Evolutionary conservation across 2,329 filamentous ascomycete species (phyloP).

Genomic region (Ilyonectria destructans): DNA sequence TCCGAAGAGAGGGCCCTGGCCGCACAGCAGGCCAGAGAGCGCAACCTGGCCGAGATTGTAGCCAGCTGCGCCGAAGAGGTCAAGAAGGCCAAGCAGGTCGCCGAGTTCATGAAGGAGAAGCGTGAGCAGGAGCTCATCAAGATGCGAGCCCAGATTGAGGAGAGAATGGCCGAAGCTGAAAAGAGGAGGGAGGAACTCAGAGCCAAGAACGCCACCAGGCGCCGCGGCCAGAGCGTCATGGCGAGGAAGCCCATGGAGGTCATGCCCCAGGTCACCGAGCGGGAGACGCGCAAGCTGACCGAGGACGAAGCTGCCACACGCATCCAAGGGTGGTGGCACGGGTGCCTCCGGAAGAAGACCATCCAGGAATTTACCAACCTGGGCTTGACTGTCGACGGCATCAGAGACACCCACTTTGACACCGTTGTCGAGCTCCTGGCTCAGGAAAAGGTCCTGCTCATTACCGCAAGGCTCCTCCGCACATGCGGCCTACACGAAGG

Average conservation of each 20-base stretch:
- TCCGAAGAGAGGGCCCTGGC: constrained; percentile 85
- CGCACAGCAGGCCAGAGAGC: constrained; percentile 84
- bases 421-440: constrained; percentile 79
- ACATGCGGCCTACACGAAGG: constrained; percentile 81
- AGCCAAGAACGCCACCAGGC: constrained; percentile 68
- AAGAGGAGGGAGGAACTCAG: constrained; percentile 77
- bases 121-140: constrained; percentile 82
- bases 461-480: constrained; percentile 78
- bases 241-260: constrained; percentile 66
- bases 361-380: constrained; percentile 78
- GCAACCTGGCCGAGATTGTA: constrained; percentile 86
- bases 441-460: constrained; percentile 76
- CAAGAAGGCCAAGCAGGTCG: constrained; percentile 85
- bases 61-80: constrained; percentile 88
- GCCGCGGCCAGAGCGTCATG: constrained; percentile 68
- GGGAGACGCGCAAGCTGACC: constrained; percentile 63
- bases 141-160: constrained; percentile 83
- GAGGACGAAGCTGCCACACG: constrained; percentile 75
- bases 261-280: constrained; percentile 67
- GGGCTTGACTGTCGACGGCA: constrained; percentile 79
- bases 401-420: constrained; percentile 81
- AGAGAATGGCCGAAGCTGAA: constrained; percentile 85
- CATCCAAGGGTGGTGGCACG: constrained; percentile 82
- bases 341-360: constrained; percentile 69
- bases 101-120: constrained; percentile 85